Evolutionary conservation across 208 protist genomes (phyloP), one percentile per base, ranked within the genome.

Genomic region (Phytomonas sp.): DNA sequence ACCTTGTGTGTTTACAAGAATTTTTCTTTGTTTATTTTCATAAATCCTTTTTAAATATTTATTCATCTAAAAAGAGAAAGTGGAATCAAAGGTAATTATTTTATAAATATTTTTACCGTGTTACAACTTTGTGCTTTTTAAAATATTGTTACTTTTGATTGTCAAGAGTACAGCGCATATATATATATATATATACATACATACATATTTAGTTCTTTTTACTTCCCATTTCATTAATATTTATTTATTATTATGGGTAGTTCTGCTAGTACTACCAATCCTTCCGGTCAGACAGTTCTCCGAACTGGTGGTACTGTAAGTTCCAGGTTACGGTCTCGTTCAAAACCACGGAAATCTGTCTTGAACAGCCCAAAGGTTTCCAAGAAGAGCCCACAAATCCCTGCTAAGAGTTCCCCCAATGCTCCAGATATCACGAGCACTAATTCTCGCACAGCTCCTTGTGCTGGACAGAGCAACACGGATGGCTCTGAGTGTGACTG

Each of bases 401-500:
- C 40, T 51, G 13, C 9, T 51, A 20, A 23, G 40, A 51, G 13
- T 51, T 51, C 13, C 40, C 13, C 40, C 2, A 6, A 2, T 20
- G 20, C 20, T 20, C 40, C 40, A 20, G 40, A 51, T 15, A 23
- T 15, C 13, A 17, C 20, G 2, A 51, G 9, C 40, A 20, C 1
- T 51, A 20, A 51, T 51, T 51, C 40, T 51, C 40, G 13, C 20
- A 20, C 13, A 51, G 1, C 40, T 23, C 36, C 9, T 40, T 17
- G 13, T 51, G 9, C 4, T 51, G 40, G 20, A 15, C 40, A 6
- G 40, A 51, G 40, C 40, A 51, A 51, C 9, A 15, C 40, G 3
- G 13, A 51, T 51, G 13, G 13, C 3, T 51, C 13, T 23, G 40
- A 51, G 20, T 23, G 40, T 51, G 40, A 94, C 78, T 94, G 86